Conservation (phyloP, 306 rosid genomes). For the Cyamopsis tetragonoloba region DNA sequence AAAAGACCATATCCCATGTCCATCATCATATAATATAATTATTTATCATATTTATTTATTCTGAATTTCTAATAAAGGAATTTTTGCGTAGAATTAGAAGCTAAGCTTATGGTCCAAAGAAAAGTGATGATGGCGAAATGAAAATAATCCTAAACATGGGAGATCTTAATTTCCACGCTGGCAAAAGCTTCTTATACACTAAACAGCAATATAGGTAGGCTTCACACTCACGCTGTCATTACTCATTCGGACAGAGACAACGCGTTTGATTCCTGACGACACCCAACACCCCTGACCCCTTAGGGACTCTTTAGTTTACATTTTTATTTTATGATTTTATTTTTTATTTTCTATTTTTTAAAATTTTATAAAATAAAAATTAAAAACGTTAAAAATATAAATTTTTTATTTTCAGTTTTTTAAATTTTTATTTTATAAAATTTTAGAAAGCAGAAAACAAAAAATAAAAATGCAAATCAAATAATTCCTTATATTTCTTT, state of each 20-base stretch:
- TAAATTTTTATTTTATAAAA: too few relatives aligned
- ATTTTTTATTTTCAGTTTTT: too few relatives aligned
- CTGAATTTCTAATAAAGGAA: background rate
- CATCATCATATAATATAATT: background rate
- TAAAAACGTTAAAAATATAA: too few relatives aligned
- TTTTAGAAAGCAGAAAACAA: too few relatives aligned
- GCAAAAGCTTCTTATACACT: background rate
- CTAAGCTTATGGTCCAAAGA: background rate
- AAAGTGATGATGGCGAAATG: background rate
- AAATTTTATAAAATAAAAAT: too few relatives aligned
- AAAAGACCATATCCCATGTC: background rate
- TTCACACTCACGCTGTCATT: constrained; percentile 18
- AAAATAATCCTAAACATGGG: background rate
- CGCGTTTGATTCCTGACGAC: constrained; percentile 32
- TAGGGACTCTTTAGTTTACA: too few relatives aligned
- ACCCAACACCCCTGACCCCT: constrained; percentile 29
- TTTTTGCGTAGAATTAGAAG: constrained; percentile 10
- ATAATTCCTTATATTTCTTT: too few relatives aligned
- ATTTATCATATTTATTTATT: too few relatives aligned
- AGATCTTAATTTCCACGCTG: background rate
- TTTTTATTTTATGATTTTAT: background rate
- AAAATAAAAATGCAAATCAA: too few relatives aligned
- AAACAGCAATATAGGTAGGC: constrained; percentile 17
- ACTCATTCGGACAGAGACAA: constrained; percentile 22
- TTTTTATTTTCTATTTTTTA: background rate